Conservation (phyloP, 2,329 filamentous ascomycete genomes). For the Paraconiothyrium sp. region DNA sequence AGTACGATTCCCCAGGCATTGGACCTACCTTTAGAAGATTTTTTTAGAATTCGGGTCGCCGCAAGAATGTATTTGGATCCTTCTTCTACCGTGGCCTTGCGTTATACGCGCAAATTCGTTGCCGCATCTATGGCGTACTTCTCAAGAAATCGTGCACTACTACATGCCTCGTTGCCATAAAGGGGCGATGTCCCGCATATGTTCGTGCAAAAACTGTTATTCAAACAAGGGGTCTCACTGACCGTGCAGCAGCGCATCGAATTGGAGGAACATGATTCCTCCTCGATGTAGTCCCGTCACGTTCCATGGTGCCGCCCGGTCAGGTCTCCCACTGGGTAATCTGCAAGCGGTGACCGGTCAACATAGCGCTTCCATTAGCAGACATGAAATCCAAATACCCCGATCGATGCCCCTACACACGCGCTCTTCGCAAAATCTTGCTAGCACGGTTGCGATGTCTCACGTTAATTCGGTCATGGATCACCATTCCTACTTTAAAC, state of each 20-base stretch:
- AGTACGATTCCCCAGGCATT: slow-evolving; percentile 13
- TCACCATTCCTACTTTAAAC: background rate
- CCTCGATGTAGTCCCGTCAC: background rate
- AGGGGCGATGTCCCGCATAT: background rate
- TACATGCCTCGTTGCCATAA: background rate
- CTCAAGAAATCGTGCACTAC: slow-evolving; percentile 14
- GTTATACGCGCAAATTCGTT: background rate
- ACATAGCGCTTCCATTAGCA: background rate
- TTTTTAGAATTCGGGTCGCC: slow-evolving; percentile 11
- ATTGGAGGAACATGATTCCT: background rate
- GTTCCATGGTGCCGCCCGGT: background rate
- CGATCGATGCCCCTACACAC: background rate
- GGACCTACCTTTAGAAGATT: slow-evolving; percentile 8
- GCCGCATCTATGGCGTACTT: slow-evolving; percentile 18
- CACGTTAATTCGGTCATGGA: background rate
- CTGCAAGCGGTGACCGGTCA: background rate
- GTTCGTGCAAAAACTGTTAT: background rate
- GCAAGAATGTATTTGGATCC: slow-evolving; percentile 9
- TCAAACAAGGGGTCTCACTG: background rate
- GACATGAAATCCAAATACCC: background rate
- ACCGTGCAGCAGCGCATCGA: background rate
- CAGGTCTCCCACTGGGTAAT: background rate
- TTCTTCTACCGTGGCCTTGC: background rate
- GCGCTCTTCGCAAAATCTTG: background rate
- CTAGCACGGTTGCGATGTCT: background rate